Conservation (phyloP, 2,329 filamentous ascomycete species). For the Cyclaneusma minus region DNA sequence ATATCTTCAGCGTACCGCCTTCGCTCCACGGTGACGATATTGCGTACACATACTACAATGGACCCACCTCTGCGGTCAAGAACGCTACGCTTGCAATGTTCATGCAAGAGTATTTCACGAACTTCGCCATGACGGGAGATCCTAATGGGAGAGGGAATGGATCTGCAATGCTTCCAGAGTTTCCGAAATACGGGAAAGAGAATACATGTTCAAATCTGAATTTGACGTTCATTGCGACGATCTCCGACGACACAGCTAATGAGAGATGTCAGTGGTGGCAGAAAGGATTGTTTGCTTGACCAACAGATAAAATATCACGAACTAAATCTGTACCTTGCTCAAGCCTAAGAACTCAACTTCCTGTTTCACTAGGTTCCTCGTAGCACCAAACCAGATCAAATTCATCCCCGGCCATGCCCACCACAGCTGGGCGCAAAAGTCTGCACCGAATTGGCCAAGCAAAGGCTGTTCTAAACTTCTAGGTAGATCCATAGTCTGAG, state of each 20-base stretch:
- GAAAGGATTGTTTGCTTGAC: slow-evolving; percentile 2
- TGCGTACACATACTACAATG: slow-evolving; percentile 30
- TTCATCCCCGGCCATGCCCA: no score
- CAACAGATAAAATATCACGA: no score
- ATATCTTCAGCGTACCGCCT: slow-evolving; percentile 33
- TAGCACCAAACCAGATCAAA: no score
- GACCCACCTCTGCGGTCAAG: slow-evolving; percentile 8
- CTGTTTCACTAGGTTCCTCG: no score
- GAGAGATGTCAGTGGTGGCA: slow-evolving; percentile 3
- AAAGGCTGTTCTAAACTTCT: no score
- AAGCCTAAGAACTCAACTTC: no score
- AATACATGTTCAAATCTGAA: background rate
- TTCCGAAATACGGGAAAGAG: slow-evolving; percentile 2
- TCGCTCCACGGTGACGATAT: slow-evolving; percentile 33
- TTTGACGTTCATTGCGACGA: background rate
- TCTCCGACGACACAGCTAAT: background rate
- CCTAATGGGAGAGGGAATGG: slow-evolving; percentile 10
- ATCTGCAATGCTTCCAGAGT: slow-evolving; percentile 1
- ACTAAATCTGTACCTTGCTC: no score
- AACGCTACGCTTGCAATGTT: slow-evolving; percentile 10
- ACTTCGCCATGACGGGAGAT: slow-evolving; percentile 14
- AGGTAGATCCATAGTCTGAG: no score
- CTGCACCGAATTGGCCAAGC: no score
- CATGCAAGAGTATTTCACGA: slow-evolving; percentile 18
- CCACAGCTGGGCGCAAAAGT: no score